Conservation (phyloP, 2,329 filamentous ascomycete species). For the Neospermospora avenae region DNA sequence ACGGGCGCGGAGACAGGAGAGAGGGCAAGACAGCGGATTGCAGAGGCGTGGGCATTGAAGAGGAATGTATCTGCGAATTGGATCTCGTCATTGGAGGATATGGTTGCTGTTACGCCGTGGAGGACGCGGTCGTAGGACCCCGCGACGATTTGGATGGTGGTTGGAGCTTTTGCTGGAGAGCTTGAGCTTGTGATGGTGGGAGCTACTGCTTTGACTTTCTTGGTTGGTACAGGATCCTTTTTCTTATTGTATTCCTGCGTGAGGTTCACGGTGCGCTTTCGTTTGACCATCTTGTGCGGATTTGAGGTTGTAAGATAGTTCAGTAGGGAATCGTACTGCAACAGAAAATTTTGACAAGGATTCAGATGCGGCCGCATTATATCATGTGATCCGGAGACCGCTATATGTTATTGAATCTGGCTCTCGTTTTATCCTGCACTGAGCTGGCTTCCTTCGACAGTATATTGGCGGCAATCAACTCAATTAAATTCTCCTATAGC, state of each 20-base stretch:
- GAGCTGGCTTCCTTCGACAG: too few species aligned
- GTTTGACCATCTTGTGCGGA: constrained; percentile 33
- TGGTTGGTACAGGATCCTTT: constrained; percentile 15
- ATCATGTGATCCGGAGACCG: neutral
- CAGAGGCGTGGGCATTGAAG: constrained; percentile 88
- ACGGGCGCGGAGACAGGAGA: constrained; percentile 67
- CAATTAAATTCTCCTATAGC: too few species aligned
- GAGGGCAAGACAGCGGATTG: constrained; percentile 83
- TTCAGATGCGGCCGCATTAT: neutral
- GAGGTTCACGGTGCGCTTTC: constrained; percentile 32
- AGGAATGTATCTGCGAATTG: constrained; percentile 90
- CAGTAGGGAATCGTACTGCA: neutral
- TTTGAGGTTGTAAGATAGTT: neutral
- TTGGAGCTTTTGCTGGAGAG: constrained; percentile 29
- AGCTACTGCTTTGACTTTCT: constrained; percentile 29
- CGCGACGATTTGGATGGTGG: constrained; percentile 82
- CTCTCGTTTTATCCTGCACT: too few species aligned
- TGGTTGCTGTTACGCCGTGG: constrained; percentile 81
- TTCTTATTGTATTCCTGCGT: constrained; percentile 4
- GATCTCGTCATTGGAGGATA: constrained; percentile 47
- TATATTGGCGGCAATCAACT: too few species aligned
- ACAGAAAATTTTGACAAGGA: neutral
- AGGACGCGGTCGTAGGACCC: constrained; percentile 93
- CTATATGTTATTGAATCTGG: too few species aligned
- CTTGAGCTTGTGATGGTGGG: constrained; percentile 21